Base-by-base conservation (phyloP, 164 flowering plant genomes). In the Dillenia turbinata region DNA sequence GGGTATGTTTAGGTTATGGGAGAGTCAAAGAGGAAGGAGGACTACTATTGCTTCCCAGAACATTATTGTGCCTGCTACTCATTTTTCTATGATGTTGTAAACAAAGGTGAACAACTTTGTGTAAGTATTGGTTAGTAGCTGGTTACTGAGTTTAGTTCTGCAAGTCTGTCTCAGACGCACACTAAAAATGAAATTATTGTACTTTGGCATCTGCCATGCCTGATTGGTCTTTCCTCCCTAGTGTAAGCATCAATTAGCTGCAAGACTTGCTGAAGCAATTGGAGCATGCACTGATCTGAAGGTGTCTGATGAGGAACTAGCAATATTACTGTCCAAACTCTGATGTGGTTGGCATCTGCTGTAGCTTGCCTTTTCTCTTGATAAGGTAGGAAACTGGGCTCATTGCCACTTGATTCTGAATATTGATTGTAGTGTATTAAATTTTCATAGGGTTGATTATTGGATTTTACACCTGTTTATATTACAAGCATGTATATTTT, bases 201-300 rank as follows among this genome's bases (percentile, higher is more conserved):
- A 19, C 22, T 19, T 19, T 19, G 22, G 22, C 22, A 19, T 19
- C 22, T 19, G 22, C 22, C 22, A 19, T 19, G 22, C 22, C 22
- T 19, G 22, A 19, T 19, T 19, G 1, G 43, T 43, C 13, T 11
- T 60, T 17, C 12, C 26, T 15, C 56, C 64, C 19, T 79, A 93
- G 97, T 93, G 98, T 71, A 93, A 93, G 83, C 98, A 93, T 81
- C 97, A 89, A 69, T 70, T 90, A 64, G 98, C 97, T 64, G 97
- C 96, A n/a, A 85, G 92, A 61, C 85, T 93, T 60, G 95, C 97
- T 52, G 76, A 74, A 9, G 72, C 90, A 16, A 59, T 87, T 9
- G 89, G 91, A 57, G 71, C 78, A n/a, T 90, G 82, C 69, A 43
- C 77, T 44, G 96, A 93, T 61, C 83, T 83, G 54, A 78, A 83